Evolutionary conservation across 1,284 basidiomycete species (phyloP).

Genomic region (Tylopilus sp.): DNA sequence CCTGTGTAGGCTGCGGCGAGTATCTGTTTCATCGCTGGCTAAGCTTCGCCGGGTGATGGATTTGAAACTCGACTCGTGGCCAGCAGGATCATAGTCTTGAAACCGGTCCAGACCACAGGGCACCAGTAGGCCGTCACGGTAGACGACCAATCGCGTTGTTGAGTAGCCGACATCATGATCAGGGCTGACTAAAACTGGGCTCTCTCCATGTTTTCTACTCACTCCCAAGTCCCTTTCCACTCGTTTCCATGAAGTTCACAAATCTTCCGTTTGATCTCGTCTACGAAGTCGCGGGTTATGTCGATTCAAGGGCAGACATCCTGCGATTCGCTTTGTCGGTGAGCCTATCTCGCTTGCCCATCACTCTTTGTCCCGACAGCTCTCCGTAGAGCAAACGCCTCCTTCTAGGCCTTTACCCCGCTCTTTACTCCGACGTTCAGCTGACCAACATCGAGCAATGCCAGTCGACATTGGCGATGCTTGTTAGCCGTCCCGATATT

Average conservation of each 20-base stretch:
- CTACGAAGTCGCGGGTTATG: slow-evolving; percentile 55
- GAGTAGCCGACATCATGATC: not conserved
- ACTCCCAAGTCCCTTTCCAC: not conserved
- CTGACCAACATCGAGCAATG: slow-evolving; percentile 57
- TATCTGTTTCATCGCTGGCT: too few species aligned
- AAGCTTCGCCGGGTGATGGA: too few species aligned
- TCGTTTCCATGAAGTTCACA: slow-evolving; percentile 20
- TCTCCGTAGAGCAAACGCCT: slow-evolving; percentile 39
- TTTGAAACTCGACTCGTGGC: too few species aligned
- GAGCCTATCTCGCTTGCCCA: slow-evolving; percentile 26
- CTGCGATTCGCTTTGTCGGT: slow-evolving; percentile 57
- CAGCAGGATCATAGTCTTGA: too few species aligned
- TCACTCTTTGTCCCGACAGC: slow-evolving; percentile 20
- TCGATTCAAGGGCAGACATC: slow-evolving; percentile 50
- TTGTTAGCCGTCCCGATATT: slow-evolving; percentile 47
- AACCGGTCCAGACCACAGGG: too few species aligned
- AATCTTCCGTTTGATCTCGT: slow-evolving; percentile 58
- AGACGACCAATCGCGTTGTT: not conserved
- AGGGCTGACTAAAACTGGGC: slow-evolving; percentile 3
- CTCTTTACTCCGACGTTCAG: slow-evolving; percentile 55
- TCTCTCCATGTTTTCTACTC: not conserved
- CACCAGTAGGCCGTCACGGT: too few species aligned
- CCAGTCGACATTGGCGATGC: slow-evolving; percentile 58
- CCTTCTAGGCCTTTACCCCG: slow-evolving; percentile 49
- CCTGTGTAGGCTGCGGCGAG: too few species aligned